phyloP scores from a whole-genome alignment of 371 early-diverging fungal species.

The Capniomyces stellatus region DNA sequence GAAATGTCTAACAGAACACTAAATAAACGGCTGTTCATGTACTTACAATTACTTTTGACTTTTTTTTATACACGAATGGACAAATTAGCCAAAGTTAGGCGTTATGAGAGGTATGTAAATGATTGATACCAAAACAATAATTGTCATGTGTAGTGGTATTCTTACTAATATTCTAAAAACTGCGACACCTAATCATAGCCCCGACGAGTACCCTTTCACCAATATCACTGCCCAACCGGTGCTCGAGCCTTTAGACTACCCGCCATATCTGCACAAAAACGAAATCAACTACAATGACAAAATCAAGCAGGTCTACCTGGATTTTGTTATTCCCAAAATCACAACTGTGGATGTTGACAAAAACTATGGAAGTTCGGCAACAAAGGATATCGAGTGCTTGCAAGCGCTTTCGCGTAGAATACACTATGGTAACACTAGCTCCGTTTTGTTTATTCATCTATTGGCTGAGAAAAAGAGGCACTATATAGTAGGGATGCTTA shows the following conservation, averaged over 20 bases:
- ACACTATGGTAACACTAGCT: conserved; percentile 80
- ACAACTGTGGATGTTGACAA: conserved; percentile 47
- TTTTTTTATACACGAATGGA: too few relatives aligned
- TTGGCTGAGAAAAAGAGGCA: too few relatives aligned
- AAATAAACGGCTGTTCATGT: too few relatives aligned
- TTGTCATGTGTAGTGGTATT: too few relatives aligned
- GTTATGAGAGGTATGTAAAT: too few relatives aligned
- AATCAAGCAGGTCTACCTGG: conserved; percentile 55
- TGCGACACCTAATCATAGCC: conserved; percentile 30
- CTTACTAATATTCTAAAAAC: too few relatives aligned
- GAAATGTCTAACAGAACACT: too few relatives aligned
- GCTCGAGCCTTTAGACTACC: conserved; percentile 61
- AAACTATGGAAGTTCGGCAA: conserved; percentile 84
- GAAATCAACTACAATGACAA: conserved; percentile 67
- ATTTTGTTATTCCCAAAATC: conserved; percentile 49
- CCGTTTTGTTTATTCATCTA: too few relatives aligned
- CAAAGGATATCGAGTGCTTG: conserved; percentile 78
- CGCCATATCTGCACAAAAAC: conserved; percentile 42
- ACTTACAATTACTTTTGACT: too few relatives aligned
- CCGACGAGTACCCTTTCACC: conserved; percentile 93
- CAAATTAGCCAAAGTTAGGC: too few relatives aligned
- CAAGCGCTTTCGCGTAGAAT: conserved; percentile 84
- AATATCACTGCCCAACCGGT: conserved; percentile 63
- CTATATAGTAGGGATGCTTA: too few relatives aligned
- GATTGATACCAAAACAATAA: too few relatives aligned